Evolutionary conservation across 1,139 yeast species (phyloP).

Genomic region (Debaryomyces nepalensis): DNA sequence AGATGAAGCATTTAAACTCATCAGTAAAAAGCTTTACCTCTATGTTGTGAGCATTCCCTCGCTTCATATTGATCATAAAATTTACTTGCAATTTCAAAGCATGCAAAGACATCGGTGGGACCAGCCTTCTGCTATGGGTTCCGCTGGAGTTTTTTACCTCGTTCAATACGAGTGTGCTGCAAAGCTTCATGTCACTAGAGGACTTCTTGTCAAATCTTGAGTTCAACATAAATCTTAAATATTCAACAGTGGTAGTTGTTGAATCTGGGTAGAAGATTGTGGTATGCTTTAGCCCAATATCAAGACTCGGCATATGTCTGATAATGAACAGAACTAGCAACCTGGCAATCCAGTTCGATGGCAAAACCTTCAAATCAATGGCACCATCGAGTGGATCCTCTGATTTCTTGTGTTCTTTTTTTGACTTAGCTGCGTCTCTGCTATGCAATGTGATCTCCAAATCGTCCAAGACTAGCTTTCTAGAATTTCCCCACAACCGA

Average conservation of each 20-base stretch:
- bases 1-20: slow-evolving; percentile 33
- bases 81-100: slow-evolving; percentile 29
- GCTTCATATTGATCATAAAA: slow-evolving; percentile 24
- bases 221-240: slow-evolving; percentile 24
- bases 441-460: slow-evolving; percentile 20
- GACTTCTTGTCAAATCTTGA: slow-evolving; percentile 30
- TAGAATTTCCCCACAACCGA: slow-evolving; percentile 47
- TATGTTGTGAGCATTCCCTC: slow-evolving; percentile 28
- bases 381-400: slow-evolving; percentile 1
- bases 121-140: slow-evolving; percentile 1
- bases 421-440: slow-evolving; percentile 1
- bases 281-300: slow-evolving; percentile 34
- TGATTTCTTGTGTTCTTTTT: not conserved
- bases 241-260: slow-evolving; percentile 27
- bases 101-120: slow-evolving; percentile 24
- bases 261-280: slow-evolving; percentile 17
- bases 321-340: slow-evolving; percentile 22
- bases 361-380: slow-evolving; percentile 22
- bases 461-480: slow-evolving; percentile 37
- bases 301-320: slow-evolving; percentile 30
- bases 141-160: slow-evolving; percentile 16
- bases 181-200: slow-evolving; percentile 26
- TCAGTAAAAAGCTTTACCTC: slow-evolving; percentile 31
- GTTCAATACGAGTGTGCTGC: slow-evolving; percentile 22
- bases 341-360: slow-evolving; percentile 21